Evolutionary conservation across 2,329 filamentous ascomycete genomes (phyloP).

Genomic region (Ophiostoma ulmi): DNA sequence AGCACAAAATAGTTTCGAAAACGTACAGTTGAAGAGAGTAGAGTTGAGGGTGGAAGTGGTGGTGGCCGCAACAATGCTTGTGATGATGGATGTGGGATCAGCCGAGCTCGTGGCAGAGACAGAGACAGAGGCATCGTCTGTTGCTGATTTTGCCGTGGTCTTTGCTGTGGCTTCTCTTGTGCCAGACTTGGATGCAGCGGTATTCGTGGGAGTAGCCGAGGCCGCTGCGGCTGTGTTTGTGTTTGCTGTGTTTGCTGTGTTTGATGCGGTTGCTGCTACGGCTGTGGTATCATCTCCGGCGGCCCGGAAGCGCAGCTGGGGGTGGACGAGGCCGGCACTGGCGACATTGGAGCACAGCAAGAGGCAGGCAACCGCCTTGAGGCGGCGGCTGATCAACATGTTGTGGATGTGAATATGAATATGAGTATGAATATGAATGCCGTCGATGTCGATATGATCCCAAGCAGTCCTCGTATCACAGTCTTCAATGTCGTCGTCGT

Average conservation of each 20-base stretch:
- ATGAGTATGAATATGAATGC: not conserved
- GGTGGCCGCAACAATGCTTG: slow-evolving; percentile 16
- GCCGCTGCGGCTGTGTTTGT: slow-evolving; percentile 7
- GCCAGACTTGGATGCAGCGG: not conserved
- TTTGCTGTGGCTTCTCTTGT: not conserved
- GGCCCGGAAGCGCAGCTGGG: slow-evolving; percentile 22
- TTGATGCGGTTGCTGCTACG: not conserved
- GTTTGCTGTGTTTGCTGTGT: slow-evolving; percentile 13
- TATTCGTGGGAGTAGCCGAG: not conserved
- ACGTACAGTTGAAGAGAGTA: slow-evolving; percentile 32
- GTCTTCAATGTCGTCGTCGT: not conserved
- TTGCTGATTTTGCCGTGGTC: not conserved
- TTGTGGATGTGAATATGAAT: not conserved
- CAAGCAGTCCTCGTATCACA: not conserved
- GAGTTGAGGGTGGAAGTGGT: slow-evolving; percentile 25
- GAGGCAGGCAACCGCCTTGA: slow-evolving; percentile 25
- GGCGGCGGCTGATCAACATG: slow-evolving; percentile 24
- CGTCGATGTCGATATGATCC: not conserved
- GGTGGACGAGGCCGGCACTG: slow-evolving; percentile 25
- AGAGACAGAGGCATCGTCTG: not conserved
- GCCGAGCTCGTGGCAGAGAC: not conserved
- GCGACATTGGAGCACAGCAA: slow-evolving; percentile 25
- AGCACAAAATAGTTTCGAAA: slow-evolving; percentile 12
- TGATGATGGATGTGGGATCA: not conserved
- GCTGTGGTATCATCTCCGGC: slow-evolving; percentile 11